A percentile compares a stretch with the other conserved stretches of the same genome.
These are phyloP conservation scores for Pythium aquatile DNA, from an alignment of 352 stramenopile species.

Conservation along the genomic window DNA sequence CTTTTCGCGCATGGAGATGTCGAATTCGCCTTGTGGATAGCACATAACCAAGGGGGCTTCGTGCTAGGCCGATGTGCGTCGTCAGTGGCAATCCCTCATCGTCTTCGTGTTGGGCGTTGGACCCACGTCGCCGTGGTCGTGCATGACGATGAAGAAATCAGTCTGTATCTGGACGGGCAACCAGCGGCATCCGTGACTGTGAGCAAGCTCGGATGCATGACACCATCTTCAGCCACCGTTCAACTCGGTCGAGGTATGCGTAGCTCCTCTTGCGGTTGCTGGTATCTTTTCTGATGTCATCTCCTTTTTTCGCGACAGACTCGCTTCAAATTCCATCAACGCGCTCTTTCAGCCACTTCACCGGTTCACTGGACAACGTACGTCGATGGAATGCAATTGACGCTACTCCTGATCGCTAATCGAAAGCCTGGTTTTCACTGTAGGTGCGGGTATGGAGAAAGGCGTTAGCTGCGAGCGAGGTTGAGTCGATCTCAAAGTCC, in stretches of 20 bases:
- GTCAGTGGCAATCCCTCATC: conserved; percentile 34
- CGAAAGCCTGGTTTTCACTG: too few relatives aligned
- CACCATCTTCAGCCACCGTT: conserved; percentile 26
- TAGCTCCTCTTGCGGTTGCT: not conserved
- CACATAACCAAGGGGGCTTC: conserved; percentile 17
- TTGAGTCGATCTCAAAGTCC: conserved; percentile 1
- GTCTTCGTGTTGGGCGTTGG: conserved; percentile 28
- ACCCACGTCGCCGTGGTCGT: conserved; percentile 43
- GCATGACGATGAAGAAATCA: conserved; percentile 16
- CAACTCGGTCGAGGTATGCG: conserved; percentile 50
- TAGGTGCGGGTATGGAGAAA: conserved; percentile 26
- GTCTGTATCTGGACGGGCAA: conserved; percentile 34
- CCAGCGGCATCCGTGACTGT: conserved; percentile 25
- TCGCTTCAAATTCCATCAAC: conserved; percentile 8
- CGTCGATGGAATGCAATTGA: not conserved
- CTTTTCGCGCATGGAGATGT: conserved; percentile 37
- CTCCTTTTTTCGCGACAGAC: not conserved
- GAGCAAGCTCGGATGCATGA: conserved; percentile 24
- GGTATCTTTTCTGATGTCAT: conserved; percentile 2
- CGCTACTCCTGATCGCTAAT: too few relatives aligned
- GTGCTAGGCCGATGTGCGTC: conserved; percentile 34
- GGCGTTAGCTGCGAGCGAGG: conserved; percentile 1
- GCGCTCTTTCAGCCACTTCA: conserved; percentile 28
- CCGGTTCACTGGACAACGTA: conserved; percentile 51
- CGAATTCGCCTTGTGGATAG: conserved; percentile 19